Evolutionary conservation across 139 green algal genomes (phyloP), one percentile per base, ranked within the genome.

Genomic region (Ulvella scutata): DNA sequence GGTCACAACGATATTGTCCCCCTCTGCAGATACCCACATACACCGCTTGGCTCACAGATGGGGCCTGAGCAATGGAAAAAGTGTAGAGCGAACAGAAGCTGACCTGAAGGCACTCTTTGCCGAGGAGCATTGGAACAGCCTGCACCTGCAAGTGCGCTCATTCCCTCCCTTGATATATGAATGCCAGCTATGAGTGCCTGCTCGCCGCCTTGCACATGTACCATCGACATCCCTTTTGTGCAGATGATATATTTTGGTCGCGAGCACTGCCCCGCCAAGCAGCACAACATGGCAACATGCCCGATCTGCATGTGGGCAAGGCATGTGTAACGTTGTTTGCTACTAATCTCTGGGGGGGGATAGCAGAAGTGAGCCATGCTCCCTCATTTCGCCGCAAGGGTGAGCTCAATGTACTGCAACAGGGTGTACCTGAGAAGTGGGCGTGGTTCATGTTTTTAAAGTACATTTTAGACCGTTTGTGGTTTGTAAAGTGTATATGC

Each of bases 11-110:
- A n/a, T n/a, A n/a, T n/a, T n/a, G n/a, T n/a, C n/a, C n/a, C n/a
- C n/a, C n/a, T n/a, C n/a, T n/a, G n/a, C n/a, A n/a, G 91, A 96
- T 83, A 96, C 91, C 4, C 91, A 96, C 87, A 96, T 96, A 38
- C 90, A 96, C 84, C 83, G 87, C 20, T 77, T 94, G 23, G 86
- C 85, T 13, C 77, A 88, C 61, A n/a, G 76, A 4, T 85, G 82
- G 83, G 81, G 84, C 28, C 73, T 88, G 23, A 82, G 81, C 33
- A 86, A 73, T 72, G 90, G 88, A 37, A 82, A 82, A 35, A 89
- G 61, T 76, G 91, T 96, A 36, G 90, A 94, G 78, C 87, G 93
- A 74, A 93, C 90, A 7, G 88, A 96, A 62, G 82, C 81, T 3
- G 87, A 96, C 79, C 78, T 95, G 4, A 93, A 93, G 81, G 74